These are phyloP conservation scores for Botryotinia narcissicola DNA, from an alignment of 2,329 filamentous ascomycete species.

Conservation along the genomic window DNA sequence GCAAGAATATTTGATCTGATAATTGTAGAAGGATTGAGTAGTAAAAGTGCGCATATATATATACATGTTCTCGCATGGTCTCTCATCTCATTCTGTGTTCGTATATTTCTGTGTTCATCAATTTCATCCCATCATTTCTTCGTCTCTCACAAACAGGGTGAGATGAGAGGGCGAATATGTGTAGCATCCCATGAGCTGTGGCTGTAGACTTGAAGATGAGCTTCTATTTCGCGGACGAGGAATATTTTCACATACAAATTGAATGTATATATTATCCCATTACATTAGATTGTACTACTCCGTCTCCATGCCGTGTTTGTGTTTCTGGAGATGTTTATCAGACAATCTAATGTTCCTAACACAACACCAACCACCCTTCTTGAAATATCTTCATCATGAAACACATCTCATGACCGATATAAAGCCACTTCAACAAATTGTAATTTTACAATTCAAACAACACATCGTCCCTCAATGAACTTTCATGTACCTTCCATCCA, in stretches of 20 bases:
- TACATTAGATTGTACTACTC: not conserved
- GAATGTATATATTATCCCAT: not conserved
- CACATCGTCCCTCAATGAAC: not conserved
- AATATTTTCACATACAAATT: fast-evolving
- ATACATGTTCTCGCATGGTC: not conserved
- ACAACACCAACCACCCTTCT: not conserved
- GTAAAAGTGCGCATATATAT: not conserved
- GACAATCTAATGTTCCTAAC: not conserved
- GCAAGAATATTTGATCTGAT: not conserved
- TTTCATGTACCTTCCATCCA: not conserved
- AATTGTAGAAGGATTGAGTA: not conserved
- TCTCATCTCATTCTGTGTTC: not conserved
- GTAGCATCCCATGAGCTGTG: not conserved
- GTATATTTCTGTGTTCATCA: not conserved
- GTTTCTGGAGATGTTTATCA: not conserved
- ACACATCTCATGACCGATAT: not conserved
- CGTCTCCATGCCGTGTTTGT: not conserved
- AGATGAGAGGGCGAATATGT: not conserved
- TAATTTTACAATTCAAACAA: not conserved
- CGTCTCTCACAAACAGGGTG: not conserved
- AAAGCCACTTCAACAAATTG: not conserved
- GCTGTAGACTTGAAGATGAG: not conserved
- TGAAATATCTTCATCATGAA: not conserved
- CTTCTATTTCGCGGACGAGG: not conserved
- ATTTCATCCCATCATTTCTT: not conserved